Evolutionary conservation across 2,329 filamentous ascomycete species (phyloP).

Genomic region (Aureobasidium leucospermi): DNA sequence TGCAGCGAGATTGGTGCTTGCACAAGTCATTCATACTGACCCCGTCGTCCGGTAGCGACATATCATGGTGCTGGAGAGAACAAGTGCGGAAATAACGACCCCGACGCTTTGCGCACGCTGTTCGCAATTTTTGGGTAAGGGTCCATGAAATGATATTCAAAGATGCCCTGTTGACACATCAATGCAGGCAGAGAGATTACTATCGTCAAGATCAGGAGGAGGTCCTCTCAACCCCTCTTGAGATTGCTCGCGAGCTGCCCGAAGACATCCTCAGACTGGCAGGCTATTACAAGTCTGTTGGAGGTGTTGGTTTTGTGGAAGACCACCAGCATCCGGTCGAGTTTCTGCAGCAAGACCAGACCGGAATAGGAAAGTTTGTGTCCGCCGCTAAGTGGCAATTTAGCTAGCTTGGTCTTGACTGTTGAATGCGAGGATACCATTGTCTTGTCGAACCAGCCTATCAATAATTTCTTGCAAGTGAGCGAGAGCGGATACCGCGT

Average conservation of each 20-base stretch:
- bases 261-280: background rate
- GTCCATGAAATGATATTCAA: background rate
- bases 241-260: background rate
- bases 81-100: background rate
- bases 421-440: too few species aligned
- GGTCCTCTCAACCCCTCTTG: background rate
- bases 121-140: background rate
- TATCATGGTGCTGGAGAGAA: conserved; percentile 7
- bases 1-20: background rate
- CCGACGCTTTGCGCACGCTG: background rate
- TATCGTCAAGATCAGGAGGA: background rate
- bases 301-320: background rate
- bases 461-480: too few species aligned
- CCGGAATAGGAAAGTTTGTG: background rate
- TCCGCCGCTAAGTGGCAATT: background rate
- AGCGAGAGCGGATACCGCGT: too few species aligned
- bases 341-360: background rate
- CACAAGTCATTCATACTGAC: background rate
- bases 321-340: conserved; percentile 1
- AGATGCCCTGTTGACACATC: background rate
- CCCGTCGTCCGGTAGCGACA: background rate
- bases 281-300: conserved; percentile 1
- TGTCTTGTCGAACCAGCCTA: too few species aligned
- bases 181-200: background rate
- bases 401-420: background rate